A percentile compares a stretch with the other conserved stretches of the same genome.
Evolutionary conservation across 257 asterid genomes (phyloP).

Genomic region (Prunella vulgaris): DNA sequence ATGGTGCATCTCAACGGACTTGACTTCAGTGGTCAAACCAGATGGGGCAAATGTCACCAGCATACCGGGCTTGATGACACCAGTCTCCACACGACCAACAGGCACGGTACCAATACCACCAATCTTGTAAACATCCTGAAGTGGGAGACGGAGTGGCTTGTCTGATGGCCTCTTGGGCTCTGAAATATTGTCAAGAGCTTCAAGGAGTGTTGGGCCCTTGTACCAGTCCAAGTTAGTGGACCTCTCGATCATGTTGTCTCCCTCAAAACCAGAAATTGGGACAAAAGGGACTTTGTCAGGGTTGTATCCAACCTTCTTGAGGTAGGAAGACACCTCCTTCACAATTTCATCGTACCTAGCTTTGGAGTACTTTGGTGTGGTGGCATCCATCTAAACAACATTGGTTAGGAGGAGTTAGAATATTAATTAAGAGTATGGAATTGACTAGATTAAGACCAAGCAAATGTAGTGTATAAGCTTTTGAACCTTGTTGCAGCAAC

Average conservation of each 20-base stretch:
- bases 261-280: constrained; percentile 48
- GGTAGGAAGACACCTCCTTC: constrained; percentile 76
- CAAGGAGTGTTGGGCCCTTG: constrained; percentile 61
- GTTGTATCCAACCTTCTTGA: constrained; percentile 84
- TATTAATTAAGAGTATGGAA: not conserved
- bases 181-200: constrained; percentile 43
- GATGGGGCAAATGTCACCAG: constrained; percentile 66
- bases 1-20: constrained; percentile 84
- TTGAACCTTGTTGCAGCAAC: constrained; percentile 72
- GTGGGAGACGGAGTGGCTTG: constrained; percentile 74
- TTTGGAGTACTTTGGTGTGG: constrained; percentile 81
- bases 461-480: too few species aligned
- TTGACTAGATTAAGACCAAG: not conserved
- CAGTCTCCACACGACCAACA: constrained; percentile 48
- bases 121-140: constrained; percentile 79
- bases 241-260: constrained; percentile 58
- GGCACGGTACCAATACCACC: constrained; percentile 72
- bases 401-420: not conserved
- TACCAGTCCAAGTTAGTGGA: constrained; percentile 58
- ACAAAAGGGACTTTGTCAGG: constrained; percentile 77
- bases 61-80: constrained; percentile 63
- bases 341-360: constrained; percentile 71
- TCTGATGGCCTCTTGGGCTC: constrained; percentile 85
- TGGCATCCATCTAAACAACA: constrained; percentile 67
- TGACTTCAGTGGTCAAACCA: constrained; percentile 78